These are phyloP conservation scores for Medicago truncatula DNA, from an alignment of 306 rosid species.

Conservation along the genomic window DNA sequence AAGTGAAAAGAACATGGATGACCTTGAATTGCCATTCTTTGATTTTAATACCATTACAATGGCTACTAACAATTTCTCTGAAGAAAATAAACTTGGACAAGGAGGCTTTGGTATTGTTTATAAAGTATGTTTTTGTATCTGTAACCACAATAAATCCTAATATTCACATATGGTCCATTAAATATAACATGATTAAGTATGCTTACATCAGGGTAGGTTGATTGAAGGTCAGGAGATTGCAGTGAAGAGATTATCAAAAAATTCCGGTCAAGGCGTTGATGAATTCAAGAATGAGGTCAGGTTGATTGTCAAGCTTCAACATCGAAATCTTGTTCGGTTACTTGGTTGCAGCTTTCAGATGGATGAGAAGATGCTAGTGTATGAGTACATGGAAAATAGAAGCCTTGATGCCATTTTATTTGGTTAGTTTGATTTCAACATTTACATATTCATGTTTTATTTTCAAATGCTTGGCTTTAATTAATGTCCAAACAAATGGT, in stretches of 20 bases:
- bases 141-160: not conserved
- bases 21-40: slow-evolving; percentile 59
- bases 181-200: slow-evolving; percentile 27
- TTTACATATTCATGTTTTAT: slow-evolving; percentile 2
- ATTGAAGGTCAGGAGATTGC: slow-evolving; percentile 67
- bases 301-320: slow-evolving; percentile 77
- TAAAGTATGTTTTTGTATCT: slow-evolving; percentile 38
- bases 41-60: slow-evolving; percentile 54
- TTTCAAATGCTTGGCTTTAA: not conserved
- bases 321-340: slow-evolving; percentile 75
- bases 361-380: slow-evolving; percentile 77
- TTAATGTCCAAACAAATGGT: slow-evolving; percentile 1
- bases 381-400: slow-evolving; percentile 81
- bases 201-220: slow-evolving; percentile 63
- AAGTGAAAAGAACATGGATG: slow-evolving; percentile 51
- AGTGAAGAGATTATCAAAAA: slow-evolving; percentile 75
- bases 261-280: slow-evolving; percentile 77
- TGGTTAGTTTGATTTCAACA: slow-evolving; percentile 43
- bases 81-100: slow-evolving; percentile 60
- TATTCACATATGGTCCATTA: not conserved
- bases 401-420: slow-evolving; percentile 74
- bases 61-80: slow-evolving; percentile 62
- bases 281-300: slow-evolving; percentile 79
- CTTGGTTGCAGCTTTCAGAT: slow-evolving; percentile 71
- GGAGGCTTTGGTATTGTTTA: slow-evolving; percentile 70